Evolutionary conservation across 768 basidiomycete species (phyloP), one percentile per base, ranked within the genome.

Genomic region (Porpolomopsis calyptriformis): DNA sequence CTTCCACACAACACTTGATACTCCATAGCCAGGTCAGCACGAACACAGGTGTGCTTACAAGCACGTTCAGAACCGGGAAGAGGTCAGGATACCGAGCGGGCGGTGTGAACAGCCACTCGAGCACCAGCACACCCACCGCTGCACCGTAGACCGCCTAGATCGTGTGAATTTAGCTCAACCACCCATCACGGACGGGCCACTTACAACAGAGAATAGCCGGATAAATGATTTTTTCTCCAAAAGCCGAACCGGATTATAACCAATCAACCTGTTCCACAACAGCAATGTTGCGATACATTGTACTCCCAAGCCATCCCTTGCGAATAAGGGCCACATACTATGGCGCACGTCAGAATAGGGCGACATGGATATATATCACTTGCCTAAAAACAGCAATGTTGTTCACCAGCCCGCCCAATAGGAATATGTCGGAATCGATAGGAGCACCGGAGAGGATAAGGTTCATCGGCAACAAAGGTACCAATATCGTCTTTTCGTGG

Each of bases 241-340:
- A 22, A 71, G 31, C 12, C 58, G 67, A 46, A 84, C 63, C 2
- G 85, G 87, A 54, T 81, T 80, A 52, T 86, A 77, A 1, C 93
- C 92, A 44, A 93, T 71, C 1, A 85, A 51, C 46, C 76, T 73
- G 59, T 94, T 96, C 91, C 91, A 98, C 2, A 92, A 54, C 0
- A 82, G 20, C 12, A 78, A 67, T 9, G 79, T 62, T 0, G 76
- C 79, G 31, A 84, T 45, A 54, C 92, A 93, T 60, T 85, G 87
- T 12, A 85, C 52, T 0, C 71, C 78, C 7, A 85, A 71, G 0
- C 85, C 86, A 50, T 96, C 93, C 49, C 75, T 73, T 55, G 80
- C 77, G 22, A 96, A 63, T 18, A 96, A 62, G 0, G 93, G 92
- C 84, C 86, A 97, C 87, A 96, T 92, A 57, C 93, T 93, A 57